Evolutionary conservation across 2,329 filamentous ascomycete species (phyloP), one percentile per base, ranked within the genome.

Genomic region (Diplodia sapinea): DNA sequence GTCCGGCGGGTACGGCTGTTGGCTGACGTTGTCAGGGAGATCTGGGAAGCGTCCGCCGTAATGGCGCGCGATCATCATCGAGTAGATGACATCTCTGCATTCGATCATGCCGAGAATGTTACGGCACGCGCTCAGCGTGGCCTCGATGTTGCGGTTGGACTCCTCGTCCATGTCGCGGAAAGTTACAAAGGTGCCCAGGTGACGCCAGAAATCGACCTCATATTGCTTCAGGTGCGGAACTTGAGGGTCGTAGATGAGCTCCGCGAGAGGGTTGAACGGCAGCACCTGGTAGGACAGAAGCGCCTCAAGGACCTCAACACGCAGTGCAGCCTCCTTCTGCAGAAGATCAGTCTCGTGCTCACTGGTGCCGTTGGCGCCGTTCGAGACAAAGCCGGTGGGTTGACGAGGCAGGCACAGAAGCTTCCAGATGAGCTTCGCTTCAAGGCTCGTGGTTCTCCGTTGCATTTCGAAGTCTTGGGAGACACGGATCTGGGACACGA

Each of bases 41-140:
- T 81, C 80, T 17, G 79, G 76, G 69, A 81, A 75, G 15, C 88
- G 86, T 38, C 88, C 88, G 55, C 91, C 89, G 61, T 93, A 84
- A 70, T 94, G 88, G 31, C 93, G 88, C 17, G 91, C 88, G 66
- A 96, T 87, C 9, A 91, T 92, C 71, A 97, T 90, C 0, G 92
- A 95, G 79, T 97, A 97, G 67, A 97, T 87, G 20, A 97, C 90
- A 76, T 97, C 93, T 65, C 94, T 88, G 74, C 94, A 95, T 80
- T 97, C 94, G 29, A 90, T 87, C 57, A 90, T 90, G 72, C 93
- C 91, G 13, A 97, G 84, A 26, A 94, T 83, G 67, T 85, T 85
- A 38, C 92, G 88, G 77, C 93, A 87, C 63, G 85, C 84, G 4
- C 79, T 79, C 36, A 97, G 81, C 1, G 87, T 86, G 31, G 88